Conservation (phyloP, 768 basidiomycete genomes). For the Phaeolepiota aurea region DNA sequence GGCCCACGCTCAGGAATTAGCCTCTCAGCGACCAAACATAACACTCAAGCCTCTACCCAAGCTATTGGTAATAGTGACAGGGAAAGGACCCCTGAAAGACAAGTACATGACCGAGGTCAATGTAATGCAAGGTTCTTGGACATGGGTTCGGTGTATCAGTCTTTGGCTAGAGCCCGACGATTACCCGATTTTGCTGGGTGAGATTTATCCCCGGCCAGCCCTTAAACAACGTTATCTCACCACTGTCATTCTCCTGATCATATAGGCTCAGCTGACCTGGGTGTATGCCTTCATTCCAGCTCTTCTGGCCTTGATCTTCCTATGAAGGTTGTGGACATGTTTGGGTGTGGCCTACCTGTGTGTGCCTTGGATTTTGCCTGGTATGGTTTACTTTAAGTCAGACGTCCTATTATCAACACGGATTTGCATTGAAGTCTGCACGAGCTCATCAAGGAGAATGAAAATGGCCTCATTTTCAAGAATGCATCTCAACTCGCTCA, state of each 20-base stretch:
- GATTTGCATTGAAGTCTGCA: slow-evolving; percentile 42
- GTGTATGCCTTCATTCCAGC: slow-evolving; percentile 85
- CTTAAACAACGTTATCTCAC: no score
- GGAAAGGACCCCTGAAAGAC: slow-evolving; percentile 74
- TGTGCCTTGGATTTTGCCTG: slow-evolving; percentile 83
- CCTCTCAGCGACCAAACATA: background rate
- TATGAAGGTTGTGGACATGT: slow-evolving; percentile 99
- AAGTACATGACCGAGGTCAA: slow-evolving; percentile 66
- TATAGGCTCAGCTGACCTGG: slow-evolving; percentile 89
- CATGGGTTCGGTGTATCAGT: slow-evolving; percentile 69
- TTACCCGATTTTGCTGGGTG: slow-evolving; percentile 83
- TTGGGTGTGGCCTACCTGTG: slow-evolving; percentile 92
- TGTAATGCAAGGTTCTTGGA: slow-evolving; percentile 61
- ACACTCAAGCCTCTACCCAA: slow-evolving; percentile 46
- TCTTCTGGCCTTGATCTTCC: slow-evolving; percentile 89
- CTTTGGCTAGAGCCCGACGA: slow-evolving; percentile 87
- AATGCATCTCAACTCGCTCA: slow-evolving; percentile 57
- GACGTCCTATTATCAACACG: slow-evolving; percentile 1
- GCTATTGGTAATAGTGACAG: slow-evolving; percentile 79
- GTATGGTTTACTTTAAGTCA: slow-evolving; percentile 34
- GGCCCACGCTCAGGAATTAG: slow-evolving; percentile 30
- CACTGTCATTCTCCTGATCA: background rate
- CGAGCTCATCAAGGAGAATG: slow-evolving; percentile 79
- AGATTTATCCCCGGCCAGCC: no score
- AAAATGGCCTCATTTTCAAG: slow-evolving; percentile 79